Evolutionary conservation across 2,329 filamentous ascomycete genomes (phyloP).

Genomic region (Ascochyta fabae): DNA sequence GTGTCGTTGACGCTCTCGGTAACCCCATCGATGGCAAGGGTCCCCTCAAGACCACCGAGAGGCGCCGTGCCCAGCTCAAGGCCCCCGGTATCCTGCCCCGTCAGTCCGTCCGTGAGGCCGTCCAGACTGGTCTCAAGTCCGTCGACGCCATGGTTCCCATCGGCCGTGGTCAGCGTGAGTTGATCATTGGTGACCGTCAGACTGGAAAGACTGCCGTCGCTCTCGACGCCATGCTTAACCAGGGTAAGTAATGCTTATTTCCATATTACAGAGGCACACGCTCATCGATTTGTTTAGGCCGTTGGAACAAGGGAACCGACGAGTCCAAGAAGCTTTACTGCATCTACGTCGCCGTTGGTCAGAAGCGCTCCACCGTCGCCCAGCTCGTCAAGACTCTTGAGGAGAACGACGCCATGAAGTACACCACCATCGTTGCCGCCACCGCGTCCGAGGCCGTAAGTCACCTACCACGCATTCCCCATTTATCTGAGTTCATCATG

Average conservation of each 20-base stretch:
- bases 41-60: slow-evolving; percentile 89
- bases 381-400: slow-evolving; percentile 99
- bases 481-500: background rate
- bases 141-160: slow-evolving; percentile 99
- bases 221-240: slow-evolving; percentile 98
- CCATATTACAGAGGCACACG: too few relatives aligned
- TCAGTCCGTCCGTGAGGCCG: slow-evolving; percentile 95
- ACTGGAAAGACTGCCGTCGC: slow-evolving; percentile 99
- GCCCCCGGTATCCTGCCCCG: slow-evolving; percentile 97
- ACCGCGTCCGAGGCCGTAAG: slow-evolving; percentile 86
- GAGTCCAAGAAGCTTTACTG: slow-evolving; percentile 99
- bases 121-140: slow-evolving; percentile 99
- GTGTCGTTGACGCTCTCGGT: slow-evolving; percentile 97
- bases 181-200: slow-evolving; percentile 99
- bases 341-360: slow-evolving; percentile 97
- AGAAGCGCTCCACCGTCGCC: slow-evolving; percentile 99
- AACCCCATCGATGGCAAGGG: slow-evolving; percentile 99
- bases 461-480: background rate
- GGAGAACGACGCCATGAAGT: slow-evolving; percentile 99
- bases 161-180: slow-evolving; percentile 99
- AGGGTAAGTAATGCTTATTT: slow-evolving; percentile 69
- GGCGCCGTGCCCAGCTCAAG: slow-evolving; percentile 97
- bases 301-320: slow-evolving; percentile 83
- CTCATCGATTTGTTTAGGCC: background rate
- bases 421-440: slow-evolving; percentile 89